These are phyloP conservation scores for Fraxinus latifolia DNA, from an alignment of 305 asterid genomes.

Conservation along the genomic window DNA sequence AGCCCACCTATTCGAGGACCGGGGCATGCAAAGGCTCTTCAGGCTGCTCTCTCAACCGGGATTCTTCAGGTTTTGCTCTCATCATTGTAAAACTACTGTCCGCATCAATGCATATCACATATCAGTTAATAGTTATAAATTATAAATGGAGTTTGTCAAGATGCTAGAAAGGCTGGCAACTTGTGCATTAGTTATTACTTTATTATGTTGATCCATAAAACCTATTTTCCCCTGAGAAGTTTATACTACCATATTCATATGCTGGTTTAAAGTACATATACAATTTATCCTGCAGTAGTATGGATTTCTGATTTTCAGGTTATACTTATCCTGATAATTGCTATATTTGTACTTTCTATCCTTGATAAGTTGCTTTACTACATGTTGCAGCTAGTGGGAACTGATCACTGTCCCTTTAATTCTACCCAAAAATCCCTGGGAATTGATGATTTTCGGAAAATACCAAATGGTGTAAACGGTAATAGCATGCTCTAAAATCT, in stretches of 20 bases:
- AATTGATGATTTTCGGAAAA: constrained; percentile 82
- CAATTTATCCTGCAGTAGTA: not conserved
- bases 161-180: not conserved
- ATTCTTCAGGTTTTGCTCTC: constrained; percentile 64
- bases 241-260: not conserved
- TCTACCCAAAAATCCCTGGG: constrained; percentile 85
- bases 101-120: not conserved
- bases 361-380: constrained; percentile 21
- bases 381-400: constrained; percentile 84
- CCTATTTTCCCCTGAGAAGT: not conserved
- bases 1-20: constrained; percentile 95
- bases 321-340: not conserved
- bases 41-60: constrained; percentile 89
- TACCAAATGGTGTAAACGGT: constrained; percentile 99
- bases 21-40: constrained; percentile 94
- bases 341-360: not conserved
- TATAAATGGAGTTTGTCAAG: not conserved
- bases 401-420: constrained; percentile 94
- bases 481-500: constrained; percentile 19
- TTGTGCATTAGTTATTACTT: not conserved
- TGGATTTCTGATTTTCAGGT: constrained; percentile 13
- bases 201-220: not conserved
- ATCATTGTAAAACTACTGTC: constrained; percentile 2
- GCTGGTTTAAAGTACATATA: not conserved
- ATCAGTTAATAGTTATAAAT: not conserved